Evolutionary conservation across 352 stramenopile species (phyloP), one percentile per base, ranked within the genome.

Genomic region (Globisporangium cystogenes): DNA sequence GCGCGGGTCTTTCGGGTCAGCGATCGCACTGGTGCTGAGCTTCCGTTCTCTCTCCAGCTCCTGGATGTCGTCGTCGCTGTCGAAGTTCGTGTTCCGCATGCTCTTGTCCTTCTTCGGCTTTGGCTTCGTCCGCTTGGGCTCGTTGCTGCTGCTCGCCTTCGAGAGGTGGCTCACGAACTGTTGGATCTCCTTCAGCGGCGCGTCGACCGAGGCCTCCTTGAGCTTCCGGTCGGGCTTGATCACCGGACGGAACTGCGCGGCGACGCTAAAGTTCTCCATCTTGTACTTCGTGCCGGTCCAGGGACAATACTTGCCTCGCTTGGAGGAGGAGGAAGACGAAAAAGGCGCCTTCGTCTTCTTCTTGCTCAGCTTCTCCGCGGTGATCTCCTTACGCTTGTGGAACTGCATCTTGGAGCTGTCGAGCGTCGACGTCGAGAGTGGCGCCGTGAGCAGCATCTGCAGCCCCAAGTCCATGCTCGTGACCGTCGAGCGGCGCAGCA

Each of bases 241-340:
- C 12, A 73, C 59, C 0, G 70, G 72, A 14, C 80, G 68, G 33
- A 88, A 86, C 27, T 81, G 61, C 14, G 79, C 75, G 24, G 75
- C 56, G 40, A 84, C 74, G 0, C 67, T 63, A 27, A 90, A 78
- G 45, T 88, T 83, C 49, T 82, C 70, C 73, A 90, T 90, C 45
- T 74, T 74, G 70, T 90, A 90, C 36, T 79, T 87, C 26, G 69
- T 80, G 47, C 79, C 79, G 5, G 73, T 66, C 76, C 76, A 90
- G 15, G 74, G 74, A 62, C 70, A 86, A 18, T 52, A 65, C 11
- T 71, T 64, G 40, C 42, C 57, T 16, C 53, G 42, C 21, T 41
- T 59, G 16, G 39, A 44, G 7, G 33, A 18, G 16, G 39, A 44
- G 7, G 33, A 18, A 14, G 27, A 35, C 12, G 27, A 29, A n/a